phyloP scores from a whole-genome alignment of 768 basidiomycete genomes.

The Kwoniella heveanensis region DNA sequence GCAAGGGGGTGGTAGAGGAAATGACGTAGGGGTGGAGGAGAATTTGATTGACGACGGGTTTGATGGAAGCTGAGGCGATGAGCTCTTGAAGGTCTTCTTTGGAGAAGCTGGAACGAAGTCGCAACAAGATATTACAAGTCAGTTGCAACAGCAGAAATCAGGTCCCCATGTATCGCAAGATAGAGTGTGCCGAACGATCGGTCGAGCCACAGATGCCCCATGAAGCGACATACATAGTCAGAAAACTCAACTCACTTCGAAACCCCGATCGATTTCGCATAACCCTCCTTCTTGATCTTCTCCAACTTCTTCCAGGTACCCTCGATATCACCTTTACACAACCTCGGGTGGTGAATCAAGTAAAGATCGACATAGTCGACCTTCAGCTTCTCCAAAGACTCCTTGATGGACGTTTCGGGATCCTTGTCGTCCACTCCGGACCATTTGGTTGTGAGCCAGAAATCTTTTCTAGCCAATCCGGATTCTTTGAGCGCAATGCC shows the following conservation, averaged over 20 bases:
- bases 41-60: conserved; percentile 49
- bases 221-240: too few species aligned
- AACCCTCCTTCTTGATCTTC: conserved; percentile 38
- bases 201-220: too few species aligned
- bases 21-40: conserved; percentile 46
- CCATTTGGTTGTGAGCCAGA: conserved; percentile 53
- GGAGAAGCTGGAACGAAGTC: conserved; percentile 27
- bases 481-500: conserved; percentile 41
- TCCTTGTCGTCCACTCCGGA: conserved; percentile 33
- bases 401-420: conserved; percentile 60
- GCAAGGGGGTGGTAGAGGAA: conserved; percentile 26
- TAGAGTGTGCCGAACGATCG: too few species aligned
- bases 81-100: conserved; percentile 39
- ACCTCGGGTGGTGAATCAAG: conserved; percentile 40
- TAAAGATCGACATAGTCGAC: conserved; percentile 47
- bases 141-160: too few species aligned
- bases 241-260: conserved; percentile 59
- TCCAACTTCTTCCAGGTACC: conserved; percentile 48
- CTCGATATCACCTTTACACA: conserved; percentile 38
- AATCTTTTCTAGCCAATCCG: conserved; percentile 40
- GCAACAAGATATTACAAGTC: too few species aligned
- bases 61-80: conserved; percentile 29
- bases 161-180: too few species aligned
- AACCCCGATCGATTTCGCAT: conserved; percentile 45
- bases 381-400: conserved; percentile 61